Evolutionary conservation across 192 early-diverging fungal species (phyloP).

Genomic region (Umbelopsis isabellina): DNA sequence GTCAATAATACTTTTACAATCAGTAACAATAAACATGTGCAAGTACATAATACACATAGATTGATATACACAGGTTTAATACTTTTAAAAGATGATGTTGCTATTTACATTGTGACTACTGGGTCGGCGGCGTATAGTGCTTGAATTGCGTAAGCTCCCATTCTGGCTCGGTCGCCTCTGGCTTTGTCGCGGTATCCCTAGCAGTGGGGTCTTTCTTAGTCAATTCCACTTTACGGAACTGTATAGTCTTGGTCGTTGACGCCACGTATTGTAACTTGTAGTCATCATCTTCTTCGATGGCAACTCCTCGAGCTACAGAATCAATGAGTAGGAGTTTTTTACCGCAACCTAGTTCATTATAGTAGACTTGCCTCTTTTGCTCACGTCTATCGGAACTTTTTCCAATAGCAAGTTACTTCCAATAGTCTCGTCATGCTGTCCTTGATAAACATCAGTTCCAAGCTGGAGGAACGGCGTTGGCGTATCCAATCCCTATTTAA

Average conservation of each 20-base stretch:
- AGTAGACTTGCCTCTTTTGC: background rate
- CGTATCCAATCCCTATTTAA: background rate
- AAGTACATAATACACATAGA: too few species aligned
- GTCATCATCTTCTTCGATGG: background rate
- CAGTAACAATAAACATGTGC: too few species aligned
- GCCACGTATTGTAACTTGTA: background rate
- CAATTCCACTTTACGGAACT: background rate
- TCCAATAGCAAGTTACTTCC: constrained; percentile 16
- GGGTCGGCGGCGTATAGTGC: too few species aligned
- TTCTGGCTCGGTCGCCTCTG: background rate
- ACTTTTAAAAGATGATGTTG: too few species aligned
- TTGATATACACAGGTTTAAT: too few species aligned
- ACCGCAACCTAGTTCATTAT: background rate
- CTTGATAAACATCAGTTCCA: constrained; percentile 10
- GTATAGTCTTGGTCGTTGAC: background rate
- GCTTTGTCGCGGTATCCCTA: too few species aligned
- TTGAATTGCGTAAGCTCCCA: background rate
- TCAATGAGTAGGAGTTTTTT: background rate
- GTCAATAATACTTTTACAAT: too few species aligned
- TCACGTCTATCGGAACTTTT: background rate
- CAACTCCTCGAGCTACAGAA: background rate
- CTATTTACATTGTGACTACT: too few species aligned
- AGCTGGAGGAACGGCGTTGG: constrained; percentile 4
- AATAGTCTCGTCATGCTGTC: constrained; percentile 1
- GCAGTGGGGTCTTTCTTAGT: background rate